phyloP scores from a whole-genome alignment of 2,329 filamentous ascomycete genomes.

The Chaetomiaceae sp. region DNA sequence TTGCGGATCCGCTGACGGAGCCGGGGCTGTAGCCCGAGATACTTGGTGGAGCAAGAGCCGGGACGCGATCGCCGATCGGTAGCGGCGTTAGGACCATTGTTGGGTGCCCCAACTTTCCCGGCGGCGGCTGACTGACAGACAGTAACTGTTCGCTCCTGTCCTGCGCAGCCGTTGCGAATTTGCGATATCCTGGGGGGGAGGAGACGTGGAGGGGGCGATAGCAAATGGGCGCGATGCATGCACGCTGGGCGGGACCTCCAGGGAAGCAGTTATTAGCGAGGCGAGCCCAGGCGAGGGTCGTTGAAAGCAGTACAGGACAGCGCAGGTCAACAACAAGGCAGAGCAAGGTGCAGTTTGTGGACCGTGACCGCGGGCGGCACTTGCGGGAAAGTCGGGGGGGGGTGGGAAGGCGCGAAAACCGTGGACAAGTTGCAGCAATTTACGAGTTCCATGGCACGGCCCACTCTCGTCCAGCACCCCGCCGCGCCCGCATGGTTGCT shows the following conservation, averaged over 20 bases:
- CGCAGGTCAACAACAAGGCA: background rate
- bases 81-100: slow-evolving; percentile 15
- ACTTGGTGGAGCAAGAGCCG: slow-evolving; percentile 6
- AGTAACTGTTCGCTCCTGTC: too few species aligned
- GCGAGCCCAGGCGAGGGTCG: background rate
- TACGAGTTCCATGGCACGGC: slow-evolving; percentile 4
- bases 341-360: background rate
- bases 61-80: slow-evolving; percentile 14
- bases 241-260: background rate
- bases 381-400: background rate
- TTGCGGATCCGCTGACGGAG: slow-evolving; percentile 6
- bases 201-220: too few species aligned
- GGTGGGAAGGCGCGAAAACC: background rate
- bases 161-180: background rate
- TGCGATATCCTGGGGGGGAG: background rate
- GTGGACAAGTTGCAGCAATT: background rate
- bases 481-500: background rate
- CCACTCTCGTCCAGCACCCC: background rate
- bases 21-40: background rate
- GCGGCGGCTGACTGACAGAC: too few species aligned
- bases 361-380: too few species aligned
- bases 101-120: slow-evolving; percentile 5
- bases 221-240: background rate
- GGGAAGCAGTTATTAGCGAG: background rate
- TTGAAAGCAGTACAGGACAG: background rate